Base-by-base conservation (phyloP, 768 basidiomycete genomes). In the Russula abietina region DNA sequence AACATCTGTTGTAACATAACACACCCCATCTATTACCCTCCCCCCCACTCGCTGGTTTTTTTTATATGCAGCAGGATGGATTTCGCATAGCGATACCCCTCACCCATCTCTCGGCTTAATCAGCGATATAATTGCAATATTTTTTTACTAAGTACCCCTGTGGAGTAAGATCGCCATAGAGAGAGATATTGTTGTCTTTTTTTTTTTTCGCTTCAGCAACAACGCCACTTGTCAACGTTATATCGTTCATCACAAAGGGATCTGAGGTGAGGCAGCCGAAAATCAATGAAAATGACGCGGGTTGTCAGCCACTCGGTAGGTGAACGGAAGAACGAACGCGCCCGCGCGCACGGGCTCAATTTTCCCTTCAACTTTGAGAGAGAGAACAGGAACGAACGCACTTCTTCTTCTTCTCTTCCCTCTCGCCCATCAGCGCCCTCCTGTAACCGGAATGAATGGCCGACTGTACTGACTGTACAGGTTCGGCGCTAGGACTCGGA, bases 21-120 rank as follows among this genome's bases (percentile, higher is more conserved):
- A 32, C 39, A 24, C 16, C 16, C 50, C 24, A 22, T 22, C 33
- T 36, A 41, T 54, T 3, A 57, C 52, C 39, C n/a, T n/a, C n/a
- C n/a, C n/a, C n/a, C 55, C 33, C 32, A 6, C 43, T 32, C 28
- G 36, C 19, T 60, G 36, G 32, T 39, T 12, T 22, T 12, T 22
- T n/a, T 51, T 14, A 22, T 49, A 24, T 60, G 17, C 59, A 43
- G 19, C 30, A 64, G 58, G 63, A 55, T 64, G 63, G 63, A 45
- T 55, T 60, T 30, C 62, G 32, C 62, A 59, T 60, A 55, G 57
- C 53, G 48, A 60, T 64, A 64, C 63, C 63, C 30, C n/a, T n/a
- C 55, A 55, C 52, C 10, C 57, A 55, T 50, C 28, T 54, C 5
- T 39, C 33, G 39, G 54, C 48, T 11, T 41, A 28, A 51, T 1